phyloP scores from a whole-genome alignment of 768 basidiomycete genomes.

The Pisolithus albus region DNA sequence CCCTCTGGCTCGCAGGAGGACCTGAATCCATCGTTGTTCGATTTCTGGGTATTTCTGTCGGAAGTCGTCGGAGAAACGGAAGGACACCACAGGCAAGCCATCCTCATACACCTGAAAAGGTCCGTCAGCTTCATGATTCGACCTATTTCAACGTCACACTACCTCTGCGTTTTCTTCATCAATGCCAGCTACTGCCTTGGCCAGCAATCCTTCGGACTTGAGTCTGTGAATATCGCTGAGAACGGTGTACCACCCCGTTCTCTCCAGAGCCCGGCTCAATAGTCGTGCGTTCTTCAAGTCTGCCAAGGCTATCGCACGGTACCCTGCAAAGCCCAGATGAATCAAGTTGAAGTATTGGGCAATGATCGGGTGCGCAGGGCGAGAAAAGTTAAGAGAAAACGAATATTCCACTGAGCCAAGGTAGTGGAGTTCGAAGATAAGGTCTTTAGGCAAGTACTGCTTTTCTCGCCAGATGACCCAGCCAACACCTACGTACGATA shows the following conservation, averaged over 20 bases:
- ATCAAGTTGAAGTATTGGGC: conserved; percentile 60
- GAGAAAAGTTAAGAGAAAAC: conserved; percentile 58
- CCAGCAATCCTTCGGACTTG: conserved; percentile 12
- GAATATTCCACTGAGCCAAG: conserved; percentile 64
- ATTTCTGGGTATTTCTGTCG: conserved; percentile 46
- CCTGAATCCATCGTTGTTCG: conserved; percentile 54
- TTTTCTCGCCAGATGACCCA: conserved; percentile 60
- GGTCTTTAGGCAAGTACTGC: conserved; percentile 55
- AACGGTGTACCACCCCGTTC: conserved; percentile 44
- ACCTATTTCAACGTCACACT: conserved; percentile 7
- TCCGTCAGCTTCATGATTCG: conserved; percentile 6
- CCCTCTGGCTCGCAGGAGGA: conserved; percentile 38
- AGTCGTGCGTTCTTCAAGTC: conserved; percentile 58
- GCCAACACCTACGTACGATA: conserved; percentile 52
- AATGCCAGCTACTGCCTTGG: conserved; percentile 27
- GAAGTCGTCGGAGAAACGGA: conserved; percentile 51
- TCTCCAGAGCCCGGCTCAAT: conserved; percentile 58
- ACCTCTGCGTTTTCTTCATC: conserved; percentile 58
- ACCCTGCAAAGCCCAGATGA: conserved; percentile 53
- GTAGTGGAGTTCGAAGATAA: conserved; percentile 58
- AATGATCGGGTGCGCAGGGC: conserved; percentile 54
- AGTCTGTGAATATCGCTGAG: conserved; percentile 50
- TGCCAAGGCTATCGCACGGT: conserved; percentile 38
- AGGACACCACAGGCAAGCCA: conserved; percentile 47
- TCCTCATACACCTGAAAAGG: conserved; percentile 36